Base-by-base conservation (phyloP, 2,329 filamentous ascomycete species). In the Monosporascus sp. region DNA sequence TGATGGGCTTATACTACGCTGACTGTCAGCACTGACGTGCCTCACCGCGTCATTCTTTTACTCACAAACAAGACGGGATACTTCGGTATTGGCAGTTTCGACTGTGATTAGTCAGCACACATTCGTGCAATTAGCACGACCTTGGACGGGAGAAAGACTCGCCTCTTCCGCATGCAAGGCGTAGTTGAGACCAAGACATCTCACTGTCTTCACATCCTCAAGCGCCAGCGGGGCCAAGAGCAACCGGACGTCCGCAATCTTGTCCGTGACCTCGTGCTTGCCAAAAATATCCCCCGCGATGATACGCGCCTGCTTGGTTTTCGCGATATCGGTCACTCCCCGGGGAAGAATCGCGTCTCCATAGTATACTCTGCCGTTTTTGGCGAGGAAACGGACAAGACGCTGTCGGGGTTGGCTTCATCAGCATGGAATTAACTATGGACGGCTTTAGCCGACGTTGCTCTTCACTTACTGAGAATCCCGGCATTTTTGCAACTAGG, bases 141-240 rank as follows among this genome's bases (percentile, higher is more conserved):
- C n/a, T 17, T 8, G 5, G 15, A n/a, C 14, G 44, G 43, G 51
- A 41, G 20, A 48, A 31, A 41, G 56, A 44, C 55, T n/a, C 62
- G 79, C 78, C 73, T 89, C 86, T 63, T 81, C 81, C 7, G 87
- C 87, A 64, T 90, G 87, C 59, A 86, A 77, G 49, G 80, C 84
- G 64, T 90, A 90, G 71, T 90, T 90, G 49, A 90, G 72, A 1
- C 86, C 86, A 14, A 90, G 67, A 59, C 86, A 89, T 52, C 87
- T 78, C 48, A 89, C 84, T 0, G 85, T 88, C 62, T 75, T 77
- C 53, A 87, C 79, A 54, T 88, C 79, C 50, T 83, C 75, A 2
- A 77, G 74, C 1, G 84, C 80, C 18, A 90, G 72, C 0, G 87
- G 87, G 2, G 84, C 72, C 15, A 89, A 75, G n/a, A 90, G 74